A percentile compares a stretch with the other conserved stretches of the same genome.
Conservation (phyloP, 257 asterid genomes). For the Nemophila menziesii region DNA sequence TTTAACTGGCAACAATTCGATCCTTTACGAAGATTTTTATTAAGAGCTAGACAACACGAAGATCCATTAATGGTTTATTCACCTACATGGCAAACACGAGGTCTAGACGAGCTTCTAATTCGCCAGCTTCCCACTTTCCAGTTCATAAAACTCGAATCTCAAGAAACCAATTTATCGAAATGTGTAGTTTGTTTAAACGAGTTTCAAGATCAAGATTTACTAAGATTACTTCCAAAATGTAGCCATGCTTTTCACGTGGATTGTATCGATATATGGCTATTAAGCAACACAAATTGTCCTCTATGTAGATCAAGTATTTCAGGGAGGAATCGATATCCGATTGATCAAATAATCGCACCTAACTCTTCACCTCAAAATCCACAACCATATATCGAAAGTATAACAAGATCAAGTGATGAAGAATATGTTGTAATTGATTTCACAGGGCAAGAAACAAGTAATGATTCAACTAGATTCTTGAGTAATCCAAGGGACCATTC, state of each 20-base stretch:
- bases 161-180: constrained; percentile 22
- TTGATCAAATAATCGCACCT: constrained; percentile 40
- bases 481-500: constrained; percentile 28
- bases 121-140: constrained; percentile 60
- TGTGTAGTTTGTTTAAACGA: constrained; percentile 69
- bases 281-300: constrained; percentile 63
- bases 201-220: constrained; percentile 51
- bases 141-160: constrained; percentile 21
- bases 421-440: constrained; percentile 44
- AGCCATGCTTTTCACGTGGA: constrained; percentile 69
- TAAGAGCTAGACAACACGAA: constrained; percentile 16
- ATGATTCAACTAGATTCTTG: constrained; percentile 29
- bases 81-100: constrained; percentile 45
- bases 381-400: constrained; percentile 21
- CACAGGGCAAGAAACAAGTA: constrained; percentile 21
- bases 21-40: constrained; percentile 40
- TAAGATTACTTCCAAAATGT: constrained; percentile 62
- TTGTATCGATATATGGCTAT: constrained; percentile 76
- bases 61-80: constrained; percentile 36
- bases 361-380: constrained; percentile 70
- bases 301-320: constrained; percentile 62
- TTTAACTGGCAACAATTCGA: constrained; percentile 57
- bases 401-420: constrained; percentile 26
- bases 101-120: constrained; percentile 56
- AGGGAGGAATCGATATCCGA: constrained; percentile 26